Evolutionary conservation across 805 yeast species (phyloP).

Genomic region (Saccharomyces eubayanus): DNA sequence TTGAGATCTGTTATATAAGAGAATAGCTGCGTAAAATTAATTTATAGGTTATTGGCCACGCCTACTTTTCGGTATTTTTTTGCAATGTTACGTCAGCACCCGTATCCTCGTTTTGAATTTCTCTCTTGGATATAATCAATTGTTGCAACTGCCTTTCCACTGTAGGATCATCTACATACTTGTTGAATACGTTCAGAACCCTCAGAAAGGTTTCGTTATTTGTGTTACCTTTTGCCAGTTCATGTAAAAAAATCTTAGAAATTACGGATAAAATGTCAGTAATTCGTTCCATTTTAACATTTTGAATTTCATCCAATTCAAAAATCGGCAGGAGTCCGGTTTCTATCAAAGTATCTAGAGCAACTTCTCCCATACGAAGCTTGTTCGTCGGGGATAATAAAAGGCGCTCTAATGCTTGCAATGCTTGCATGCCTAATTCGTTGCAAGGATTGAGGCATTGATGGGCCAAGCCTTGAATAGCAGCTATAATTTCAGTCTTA

Average conservation of each 20-base stretch:
- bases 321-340: conserved; percentile 61
- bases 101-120: conserved; percentile 7
- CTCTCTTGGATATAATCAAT: conserved; percentile 25
- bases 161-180: conserved; percentile 25
- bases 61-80: not conserved
- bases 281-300: conserved; percentile 39
- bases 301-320: conserved; percentile 51
- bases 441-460: conserved; percentile 83
- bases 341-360: conserved; percentile 39
- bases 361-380: not conserved
- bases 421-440: conserved; percentile 58
- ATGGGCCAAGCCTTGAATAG: conserved; percentile 72
- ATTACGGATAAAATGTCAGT: conserved; percentile 54
- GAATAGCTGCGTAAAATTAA: not conserved
- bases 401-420: conserved; percentile 43
- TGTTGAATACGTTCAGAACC: conserved; percentile 28
- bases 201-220: conserved; percentile 28
- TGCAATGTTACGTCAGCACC: not conserved
- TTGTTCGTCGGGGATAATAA: not conserved
- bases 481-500: conserved; percentile 37
- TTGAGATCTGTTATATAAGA: not conserved
- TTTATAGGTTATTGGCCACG: not conserved
- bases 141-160: conserved; percentile 28
- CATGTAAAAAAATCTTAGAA: conserved; percentile 49
- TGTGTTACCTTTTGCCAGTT: conserved; percentile 27